These are phyloP conservation scores for Zymoseptoria ardabiliae DNA, from an alignment of 2,329 filamentous ascomycete genomes.

Conservation along the genomic window DNA sequence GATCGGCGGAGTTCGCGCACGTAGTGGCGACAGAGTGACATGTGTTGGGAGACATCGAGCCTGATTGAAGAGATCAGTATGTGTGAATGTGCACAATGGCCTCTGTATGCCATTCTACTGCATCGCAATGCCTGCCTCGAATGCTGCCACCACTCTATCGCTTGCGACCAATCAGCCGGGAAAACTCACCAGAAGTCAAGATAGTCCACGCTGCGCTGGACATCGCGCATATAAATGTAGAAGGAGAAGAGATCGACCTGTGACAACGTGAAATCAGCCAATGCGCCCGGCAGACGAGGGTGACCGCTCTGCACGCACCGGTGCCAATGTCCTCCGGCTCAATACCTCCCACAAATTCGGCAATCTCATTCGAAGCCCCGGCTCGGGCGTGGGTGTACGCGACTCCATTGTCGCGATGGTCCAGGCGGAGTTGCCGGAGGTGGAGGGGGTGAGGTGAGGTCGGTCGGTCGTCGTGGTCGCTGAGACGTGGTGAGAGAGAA, in stretches of 20 bases:
- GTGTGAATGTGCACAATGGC: not conserved
- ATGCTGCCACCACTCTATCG: not conserved
- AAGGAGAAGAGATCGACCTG: constrained; percentile 91
- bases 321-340: constrained; percentile 85
- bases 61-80: constrained; percentile 40
- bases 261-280: not conserved
- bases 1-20: constrained; percentile 90
- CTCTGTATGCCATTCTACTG: not conserved
- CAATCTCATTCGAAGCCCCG: constrained; percentile 62
- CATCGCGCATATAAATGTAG: constrained; percentile 99
- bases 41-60: constrained; percentile 98
- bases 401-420: constrained; percentile 19
- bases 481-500: not conserved
- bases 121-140: not conserved
- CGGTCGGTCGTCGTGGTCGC: not conserved
- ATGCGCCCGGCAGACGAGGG: not conserved
- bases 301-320: constrained; percentile 31
- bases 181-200: constrained; percentile 80
- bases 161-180: not conserved
- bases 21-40: constrained; percentile 95
- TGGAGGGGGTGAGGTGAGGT: not conserved
- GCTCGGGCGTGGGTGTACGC: constrained; percentile 26
- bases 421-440: constrained; percentile 1
- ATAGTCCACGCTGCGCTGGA: constrained; percentile 95
- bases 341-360: constrained; percentile 94